Evolutionary conservation across 257 asterid species (phyloP), one percentile per base, ranked within the genome.

Genomic region (Prunella vulgaris): DNA sequence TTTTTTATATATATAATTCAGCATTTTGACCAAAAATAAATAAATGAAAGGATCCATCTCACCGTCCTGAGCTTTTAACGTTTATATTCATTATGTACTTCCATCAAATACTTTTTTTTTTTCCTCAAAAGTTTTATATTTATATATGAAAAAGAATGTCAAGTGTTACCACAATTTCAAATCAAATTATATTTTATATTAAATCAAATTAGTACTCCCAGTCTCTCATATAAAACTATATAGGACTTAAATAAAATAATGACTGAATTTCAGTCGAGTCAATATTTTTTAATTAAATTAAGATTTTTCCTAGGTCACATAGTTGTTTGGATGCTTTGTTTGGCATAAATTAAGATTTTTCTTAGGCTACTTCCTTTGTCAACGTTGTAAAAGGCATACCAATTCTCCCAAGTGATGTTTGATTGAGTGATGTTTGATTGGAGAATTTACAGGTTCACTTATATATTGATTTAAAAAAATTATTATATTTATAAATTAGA

Each of bases 231-330:
- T 33, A 5, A 2, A 30, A 5, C 5, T 32, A 24, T 52, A 20
- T 1, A 38, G 21, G 40, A 42, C 49, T 37, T 42, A 33, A 53
- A 5, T 48, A 32, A 46, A 60, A 59, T 30, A 60, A 46, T 27
- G 7, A 14, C 60, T 60, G 76, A 71, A 60, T n/a, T 0, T 10
- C 0, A 49, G 69, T 71, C 69, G 38, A 40, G 24, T 27, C 21
- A n/a, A n/a, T n/a, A n/a, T n/a, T n/a, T n/a, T n/a, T n/a, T n/a
- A n/a, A 25, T 25, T 21, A 30, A 54, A 56, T 25, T 77, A 17
- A 30, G n/a, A 17, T 37, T 46, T 65, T 51, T 38, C 74, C 53
- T 75, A 37, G 76, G 58, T 71, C 60, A 66, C 61, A 71, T 66
- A 72, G 76, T 22, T 64, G 67, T 63, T 56, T 32, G 25, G 17